Base-by-base conservation (phyloP, 257 asterid species). In the Solanum pimpinellifolium region DNA sequence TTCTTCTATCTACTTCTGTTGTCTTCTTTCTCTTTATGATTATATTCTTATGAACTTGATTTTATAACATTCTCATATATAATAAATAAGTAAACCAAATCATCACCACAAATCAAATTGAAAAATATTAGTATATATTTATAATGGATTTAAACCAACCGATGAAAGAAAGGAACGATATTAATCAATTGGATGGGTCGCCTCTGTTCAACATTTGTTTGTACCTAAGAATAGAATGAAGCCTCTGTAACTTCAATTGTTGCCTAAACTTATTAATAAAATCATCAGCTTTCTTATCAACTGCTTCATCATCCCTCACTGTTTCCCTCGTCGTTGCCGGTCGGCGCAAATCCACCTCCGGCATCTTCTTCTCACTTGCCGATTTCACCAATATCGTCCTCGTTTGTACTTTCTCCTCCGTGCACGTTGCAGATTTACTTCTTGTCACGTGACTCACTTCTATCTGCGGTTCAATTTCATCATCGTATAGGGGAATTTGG, bases 181-280 rank as follows among this genome's bases (percentile, higher is more conserved):
- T 31, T 31, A 31, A 31, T 60, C 23, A 9, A 9, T 21, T 60
- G 14, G 29, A 62, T 9, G 29, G 27, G 2, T 42, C 11, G 37
- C 93, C 93, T 56, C 92, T 86, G 52, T 84, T 86, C 68, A 92
- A 29, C 91, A 89, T 90, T 31, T 94, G 93, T 69, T 81, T 90
- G 74, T 84, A 90, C 91, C 95, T 92, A 86, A 91, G 11, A 77
- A 93, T 87, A 35, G 97, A 95, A 21, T 95, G 91, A 47, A 91
- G 42, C 88, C 98, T 91, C 89, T 95, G 97, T 86, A 94, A 27
- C 88, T 91, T 94, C 90, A 95, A 86, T 91, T 95, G 95, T 85
- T 94, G 93, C 92, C 92, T 86, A 39, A 95, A 95, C 44, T 85
- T 91, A 88, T 90, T 92, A 25, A 95, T 95, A 47, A 95, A 95